Base-by-base conservation (phyloP, 139 green algal genomes). In the Tetraselmis chui region DNA sequence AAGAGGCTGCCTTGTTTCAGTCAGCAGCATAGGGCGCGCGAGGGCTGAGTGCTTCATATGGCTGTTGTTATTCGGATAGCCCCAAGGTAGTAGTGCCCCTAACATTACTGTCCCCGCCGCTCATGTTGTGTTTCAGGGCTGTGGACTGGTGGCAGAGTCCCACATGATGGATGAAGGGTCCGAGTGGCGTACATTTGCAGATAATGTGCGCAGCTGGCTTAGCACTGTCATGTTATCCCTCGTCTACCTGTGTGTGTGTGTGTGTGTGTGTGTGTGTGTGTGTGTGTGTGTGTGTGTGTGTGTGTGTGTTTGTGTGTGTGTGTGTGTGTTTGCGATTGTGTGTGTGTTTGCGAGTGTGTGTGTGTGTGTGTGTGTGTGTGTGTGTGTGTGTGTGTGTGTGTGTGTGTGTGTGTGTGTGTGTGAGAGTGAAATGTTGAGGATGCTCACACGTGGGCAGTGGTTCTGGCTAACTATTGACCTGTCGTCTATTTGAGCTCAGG, bases 141-240 rank as follows among this genome's bases (percentile, higher is more conserved):
- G 95, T 81, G 95, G 94, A 0, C 85, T 97, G 2, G 95, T 98
- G 18, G 88, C 91, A 1, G 95, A 98, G 80, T 88, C 92, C 0
- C 94, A 95, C 77, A 84, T 90, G 26, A 98, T 98, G 31, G 95
- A 98, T 79, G 95, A 98, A 87, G 88, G 91, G 1, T 97, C 93
- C 0, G 95, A 98, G 87, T 98, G 95, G 95, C 88, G 95, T n/a
- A 98, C 95, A 0, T 98, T 98, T 84, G 87, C 88, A n/a, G 95
- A 98, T 83, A 95, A 94, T 85, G 92, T 91, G 45, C 45, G 45
- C 11, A n/a, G n/a, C n/a, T n/a, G n/a, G n/a, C n/a, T n/a, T n/a
- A n/a, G n/a, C n/a, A n/a, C n/a, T n/a, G n/a, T n/a, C n/a, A n/a
- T n/a, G n/a, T n/a, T n/a, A n/a, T n/a, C n/a, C n/a, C n/a, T n/a